Base-by-base conservation (phyloP, 2,329 filamentous ascomycete genomes). In the Penicillium sp. region DNA sequence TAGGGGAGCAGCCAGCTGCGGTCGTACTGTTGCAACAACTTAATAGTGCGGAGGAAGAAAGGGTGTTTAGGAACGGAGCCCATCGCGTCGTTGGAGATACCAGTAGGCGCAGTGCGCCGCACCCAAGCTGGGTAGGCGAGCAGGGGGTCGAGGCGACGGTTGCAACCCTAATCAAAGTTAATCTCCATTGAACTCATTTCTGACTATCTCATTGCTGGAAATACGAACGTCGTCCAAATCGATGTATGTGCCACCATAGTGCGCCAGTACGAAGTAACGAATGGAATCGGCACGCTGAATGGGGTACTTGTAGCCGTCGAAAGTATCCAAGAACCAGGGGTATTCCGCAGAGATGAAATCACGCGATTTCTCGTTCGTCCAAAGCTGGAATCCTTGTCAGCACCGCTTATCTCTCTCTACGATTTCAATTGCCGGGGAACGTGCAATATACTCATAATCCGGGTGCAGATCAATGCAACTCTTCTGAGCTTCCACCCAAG, bases 1-100 rank as follows among this genome's bases (percentile, higher is more conserved):
- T 93, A 91, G 14, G 86, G 83, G 59, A 87, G 71, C 39, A 86
- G 68, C 89, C 89, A 93, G 61, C 84, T 84, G 57, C 84, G 82
- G 69, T 90, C 82, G 73, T 90, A 90, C 53, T 81, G 79, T 56
- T 85, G 81, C n/a, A 93, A 77, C 13, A 82, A 80, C 60, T 89
- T 82, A 64, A 91, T 89, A 39, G 89, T 86, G 48, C 82, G 80
- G 51, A 86, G 78, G 79, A 91, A 91, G 77, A 90, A 90, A 0
- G 89, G 89, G 65, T 93, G 90, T 59, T 86, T 81, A 0, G 87
- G 85, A 0, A 90, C 81, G 16, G 88, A 77, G 48, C 88, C 88
- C 89, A 93, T 91, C 41, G 87, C 87, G 68, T 93, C 90, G 77
- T 93, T 93, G 63, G 87, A 90, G 64, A 93, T 90, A 60, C 90